Percentiles rank a stretch among this genome's conserved stretches.
phyloP scores from a whole-genome alignment of 352 stramenopile genomes.

The Globisporangium alternatum region DNA sequence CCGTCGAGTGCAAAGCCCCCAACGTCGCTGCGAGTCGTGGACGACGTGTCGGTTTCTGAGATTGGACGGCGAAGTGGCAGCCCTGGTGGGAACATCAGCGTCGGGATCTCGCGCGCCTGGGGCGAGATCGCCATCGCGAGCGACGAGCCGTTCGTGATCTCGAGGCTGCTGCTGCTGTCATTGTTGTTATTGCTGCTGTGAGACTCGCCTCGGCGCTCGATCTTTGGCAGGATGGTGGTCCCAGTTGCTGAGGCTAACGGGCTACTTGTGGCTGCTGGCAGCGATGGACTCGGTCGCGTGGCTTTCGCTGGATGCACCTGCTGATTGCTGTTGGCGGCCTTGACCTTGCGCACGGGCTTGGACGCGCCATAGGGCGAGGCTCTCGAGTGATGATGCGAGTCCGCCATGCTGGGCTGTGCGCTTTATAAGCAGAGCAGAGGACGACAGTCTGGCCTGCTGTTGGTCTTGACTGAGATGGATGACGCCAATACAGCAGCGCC shows the following conservation, averaged over 20 bases:
- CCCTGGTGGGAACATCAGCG: constrained; percentile 11
- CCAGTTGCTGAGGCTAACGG: background rate
- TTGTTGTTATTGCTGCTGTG: constrained; percentile 17
- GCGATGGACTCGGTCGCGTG: constrained; percentile 26
- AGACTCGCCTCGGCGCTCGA: constrained; percentile 23
- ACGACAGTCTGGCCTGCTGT: background rate
- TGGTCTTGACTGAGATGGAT: background rate
- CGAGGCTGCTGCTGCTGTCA: constrained; percentile 12
- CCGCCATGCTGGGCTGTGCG: background rate
- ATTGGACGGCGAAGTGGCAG: constrained; percentile 7
- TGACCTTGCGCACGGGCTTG: background rate
- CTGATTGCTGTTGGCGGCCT: background rate
- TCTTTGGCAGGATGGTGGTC: constrained; percentile 37
- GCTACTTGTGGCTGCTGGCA: constrained; percentile 6
- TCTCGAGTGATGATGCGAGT: background rate
- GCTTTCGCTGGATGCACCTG: background rate
- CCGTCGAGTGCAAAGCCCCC: constrained; percentile 12
- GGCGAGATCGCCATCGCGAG: constrained; percentile 27
- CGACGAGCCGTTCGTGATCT: constrained; percentile 13
- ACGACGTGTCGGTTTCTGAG: constrained; percentile 26
- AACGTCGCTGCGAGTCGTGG: constrained; percentile 30
- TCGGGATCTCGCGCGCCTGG: constrained; percentile 23
- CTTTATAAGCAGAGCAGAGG: background rate
- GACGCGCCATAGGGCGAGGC: background rate
- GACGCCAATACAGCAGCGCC: background rate